Evolutionary conservation across 2,329 filamentous ascomycete species (phyloP).

Genomic region (Aspergillus oerlinghausenensis): DNA sequence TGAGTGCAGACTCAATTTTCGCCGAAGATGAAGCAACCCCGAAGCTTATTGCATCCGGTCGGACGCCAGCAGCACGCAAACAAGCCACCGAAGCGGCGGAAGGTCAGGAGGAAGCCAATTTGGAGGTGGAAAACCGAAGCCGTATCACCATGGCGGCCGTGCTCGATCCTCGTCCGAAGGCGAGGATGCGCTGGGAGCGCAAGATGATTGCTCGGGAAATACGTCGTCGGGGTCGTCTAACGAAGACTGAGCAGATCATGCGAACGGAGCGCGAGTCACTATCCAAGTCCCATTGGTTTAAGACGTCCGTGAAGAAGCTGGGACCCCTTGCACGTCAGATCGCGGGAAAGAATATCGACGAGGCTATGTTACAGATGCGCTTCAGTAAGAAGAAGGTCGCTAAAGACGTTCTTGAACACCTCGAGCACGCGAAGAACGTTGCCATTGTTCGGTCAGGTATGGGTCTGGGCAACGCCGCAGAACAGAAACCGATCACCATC

Average conservation of each 20-base stretch:
- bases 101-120: slow-evolving; percentile 7
- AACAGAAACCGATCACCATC: slow-evolving; percentile 52
- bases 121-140: slow-evolving; percentile 38
- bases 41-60: slow-evolving; percentile 23
- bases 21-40: slow-evolving; percentile 30
- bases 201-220: slow-evolving; percentile 79
- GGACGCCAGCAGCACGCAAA: slow-evolving; percentile 22
- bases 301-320: slow-evolving; percentile 89
- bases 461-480: slow-evolving; percentile 55
- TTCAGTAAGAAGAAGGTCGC: slow-evolving; percentile 94
- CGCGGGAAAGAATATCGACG: slow-evolving; percentile 85
- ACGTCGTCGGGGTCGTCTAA: slow-evolving; percentile 61
- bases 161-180: slow-evolving; percentile 70
- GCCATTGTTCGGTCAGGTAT: slow-evolving; percentile 79
- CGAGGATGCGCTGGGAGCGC: slow-evolving; percentile 71
- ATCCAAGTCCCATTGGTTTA: slow-evolving; percentile 65
- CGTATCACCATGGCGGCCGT: slow-evolving; percentile 55
- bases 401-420: slow-evolving; percentile 69
- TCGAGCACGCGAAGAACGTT: slow-evolving; percentile 75
- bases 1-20: slow-evolving; percentile 39
- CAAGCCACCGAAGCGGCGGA: slow-evolving; percentile 12
- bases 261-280: slow-evolving; percentile 58
- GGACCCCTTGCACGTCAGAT: slow-evolving; percentile 83
- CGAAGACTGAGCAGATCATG: slow-evolving; percentile 62
- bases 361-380: slow-evolving; percentile 90